Conservation (phyloP, 768 basidiomycete species). For the Boletus subcaerulescens region DNA sequence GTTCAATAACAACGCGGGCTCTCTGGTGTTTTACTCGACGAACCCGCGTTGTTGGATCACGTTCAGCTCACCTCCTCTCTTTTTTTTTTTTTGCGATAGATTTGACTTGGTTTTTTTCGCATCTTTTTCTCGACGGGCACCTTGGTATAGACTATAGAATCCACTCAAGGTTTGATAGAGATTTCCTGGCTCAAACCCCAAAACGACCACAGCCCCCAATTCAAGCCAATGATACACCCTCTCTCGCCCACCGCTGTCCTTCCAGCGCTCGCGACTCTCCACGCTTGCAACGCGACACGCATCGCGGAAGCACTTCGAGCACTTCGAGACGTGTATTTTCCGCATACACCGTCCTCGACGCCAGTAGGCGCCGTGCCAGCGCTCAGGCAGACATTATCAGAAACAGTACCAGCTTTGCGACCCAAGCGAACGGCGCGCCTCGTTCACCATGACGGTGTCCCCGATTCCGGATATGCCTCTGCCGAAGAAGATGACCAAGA, state of each 20-base stretch:
- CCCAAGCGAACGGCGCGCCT: conserved; percentile 18
- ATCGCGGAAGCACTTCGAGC: conserved; percentile 42
- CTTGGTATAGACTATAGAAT: conserved; percentile 15
- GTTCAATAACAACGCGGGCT: conserved; percentile 50
- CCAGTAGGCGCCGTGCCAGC: conserved; percentile 5
- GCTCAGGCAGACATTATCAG: conserved; percentile 18
- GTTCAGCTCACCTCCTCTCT: background rate
- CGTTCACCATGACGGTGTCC: conserved; percentile 43
- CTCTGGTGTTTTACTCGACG: conserved; percentile 18
- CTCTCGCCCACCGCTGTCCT: conserved; percentile 49
- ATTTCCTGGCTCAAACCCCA: background rate
- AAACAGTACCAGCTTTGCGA: conserved; percentile 22
- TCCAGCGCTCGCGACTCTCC: conserved; percentile 51
- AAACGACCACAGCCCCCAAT: background rate
- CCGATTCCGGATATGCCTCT: conserved; percentile 79
- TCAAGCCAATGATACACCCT: conserved; percentile 11
- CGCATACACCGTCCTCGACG: conserved; percentile 22
- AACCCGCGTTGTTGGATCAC: conserved; percentile 19
- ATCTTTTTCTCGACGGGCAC: background rate
- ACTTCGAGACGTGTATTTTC: conserved; percentile 53
- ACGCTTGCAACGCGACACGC: conserved; percentile 32
- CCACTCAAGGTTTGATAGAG: conserved; percentile 7
- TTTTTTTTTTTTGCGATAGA: conserved; percentile 1
- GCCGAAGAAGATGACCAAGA: conserved; percentile 59
- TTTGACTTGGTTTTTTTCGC: background rate